Evolutionary conservation across 2,329 filamentous ascomycete species (phyloP).

Genomic region (Lachnellula hyalina): DNA sequence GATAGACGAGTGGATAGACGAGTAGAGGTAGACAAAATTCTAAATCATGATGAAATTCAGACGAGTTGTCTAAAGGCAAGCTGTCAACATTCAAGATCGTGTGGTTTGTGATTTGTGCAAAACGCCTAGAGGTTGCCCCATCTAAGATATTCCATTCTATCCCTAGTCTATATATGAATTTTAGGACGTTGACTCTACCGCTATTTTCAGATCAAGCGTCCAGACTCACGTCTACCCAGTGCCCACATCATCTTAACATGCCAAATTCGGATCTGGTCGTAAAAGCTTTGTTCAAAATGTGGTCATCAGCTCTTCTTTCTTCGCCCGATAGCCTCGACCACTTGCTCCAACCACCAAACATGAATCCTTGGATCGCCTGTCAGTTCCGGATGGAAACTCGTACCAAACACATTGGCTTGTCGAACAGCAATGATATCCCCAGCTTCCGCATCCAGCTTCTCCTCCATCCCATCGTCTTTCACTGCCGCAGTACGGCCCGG

Average conservation of each 20-base stretch:
- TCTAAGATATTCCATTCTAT: no score
- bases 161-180: no score
- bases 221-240: no score
- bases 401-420: slow-evolving; percentile 89
- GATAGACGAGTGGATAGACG: no score
- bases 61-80: neutral
- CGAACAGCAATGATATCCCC: slow-evolving; percentile 83
- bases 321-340: slow-evolving; percentile 38
- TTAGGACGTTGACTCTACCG: no score
- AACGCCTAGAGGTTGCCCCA: no score
- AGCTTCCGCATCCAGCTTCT: slow-evolving; percentile 35
- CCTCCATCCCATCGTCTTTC: slow-evolving; percentile 37
- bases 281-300: neutral
- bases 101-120: no score
- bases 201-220: no score
- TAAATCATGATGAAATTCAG: neutral
- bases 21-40: neutral
- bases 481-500: slow-evolving; percentile 37
- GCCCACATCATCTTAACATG: no score
- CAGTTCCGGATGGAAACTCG: slow-evolving; percentile 92
- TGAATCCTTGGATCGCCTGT: slow-evolving; percentile 86
- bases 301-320: slow-evolving; percentile 8
- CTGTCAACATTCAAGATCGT: neutral
- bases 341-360: slow-evolving; percentile 83
- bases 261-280: neutral